Evolutionary conservation across 179 eudicot species (phyloP).

Genomic region (Vitellaria paradoxa): DNA sequence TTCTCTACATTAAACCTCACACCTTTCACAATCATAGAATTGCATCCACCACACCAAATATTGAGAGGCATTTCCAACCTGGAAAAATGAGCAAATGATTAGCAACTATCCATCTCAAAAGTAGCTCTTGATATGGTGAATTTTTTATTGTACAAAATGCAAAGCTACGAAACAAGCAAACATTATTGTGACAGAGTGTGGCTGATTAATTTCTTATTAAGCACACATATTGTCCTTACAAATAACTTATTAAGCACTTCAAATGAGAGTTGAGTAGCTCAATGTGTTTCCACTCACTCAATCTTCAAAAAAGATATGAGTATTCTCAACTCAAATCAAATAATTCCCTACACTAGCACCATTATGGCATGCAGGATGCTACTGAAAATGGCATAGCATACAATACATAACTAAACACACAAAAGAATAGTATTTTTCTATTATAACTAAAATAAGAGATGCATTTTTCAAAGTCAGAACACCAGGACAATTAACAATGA

Average conservation of each 20-base stretch:
- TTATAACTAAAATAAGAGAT: neutral
- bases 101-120: slow-evolving; percentile 7
- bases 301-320: neutral
- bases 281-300: neutral
- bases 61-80: too few relatives aligned
- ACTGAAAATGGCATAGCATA: neutral
- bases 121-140: slow-evolving; percentile 1
- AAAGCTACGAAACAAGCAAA: neutral
- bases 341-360: neutral
- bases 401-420: neutral
- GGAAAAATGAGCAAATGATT: slow-evolving; percentile 22
- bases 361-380: neutral
- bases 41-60: too few relatives aligned
- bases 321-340: neutral
- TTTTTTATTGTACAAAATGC: neutral
- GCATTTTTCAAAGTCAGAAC: neutral
- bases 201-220: too few relatives aligned
- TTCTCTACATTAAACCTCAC: slow-evolving; percentile 99
- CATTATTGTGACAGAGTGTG: too few relatives aligned
- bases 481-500: neutral
- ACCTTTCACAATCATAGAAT: too few relatives aligned
- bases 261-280: neutral
- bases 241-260: neutral
- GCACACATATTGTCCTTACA: too few relatives aligned
- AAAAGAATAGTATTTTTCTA: neutral